phyloP scores from a whole-genome alignment of 345 rosid species.

The Bruguiera parviflora region DNA sequence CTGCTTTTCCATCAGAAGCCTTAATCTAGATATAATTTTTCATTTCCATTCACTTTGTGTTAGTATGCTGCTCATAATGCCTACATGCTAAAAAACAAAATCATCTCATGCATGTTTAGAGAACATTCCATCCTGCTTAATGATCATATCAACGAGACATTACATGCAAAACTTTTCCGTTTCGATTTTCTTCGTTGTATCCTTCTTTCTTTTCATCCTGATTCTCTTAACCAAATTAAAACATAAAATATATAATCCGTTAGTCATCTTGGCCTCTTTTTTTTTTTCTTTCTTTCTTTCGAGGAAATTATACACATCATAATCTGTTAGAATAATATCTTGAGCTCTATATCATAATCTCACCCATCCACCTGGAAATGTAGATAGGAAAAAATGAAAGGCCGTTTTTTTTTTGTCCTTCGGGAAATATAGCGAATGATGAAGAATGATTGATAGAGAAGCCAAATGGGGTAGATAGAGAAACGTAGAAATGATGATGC shows the following conservation, averaged over 20 bases:
- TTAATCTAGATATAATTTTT: slow-evolving; percentile 18
- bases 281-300: no score
- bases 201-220: no score
- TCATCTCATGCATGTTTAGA: background rate
- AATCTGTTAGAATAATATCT: slow-evolving; percentile 3
- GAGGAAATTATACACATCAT: background rate
- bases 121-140: no score
- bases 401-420: background rate
- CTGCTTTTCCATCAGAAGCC: background rate
- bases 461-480: background rate
- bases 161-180: no score
- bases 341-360: no score
- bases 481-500: slow-evolving; percentile 19
- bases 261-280: background rate
- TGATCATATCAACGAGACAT: no score
- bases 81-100: background rate
- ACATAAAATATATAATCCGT: no score
- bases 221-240: no score
- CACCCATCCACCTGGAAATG: slow-evolving; percentile 31
- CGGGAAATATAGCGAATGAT: background rate
- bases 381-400: slow-evolving; percentile 14
- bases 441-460: background rate
- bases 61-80: background rate
- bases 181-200: no score
- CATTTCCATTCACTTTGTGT: slow-evolving; percentile 7